Evolutionary conservation across 371 early-diverging fungal genomes (phyloP), one percentile per base, ranked within the genome.

Genomic region (Lichtheimia corymbifera): DNA sequence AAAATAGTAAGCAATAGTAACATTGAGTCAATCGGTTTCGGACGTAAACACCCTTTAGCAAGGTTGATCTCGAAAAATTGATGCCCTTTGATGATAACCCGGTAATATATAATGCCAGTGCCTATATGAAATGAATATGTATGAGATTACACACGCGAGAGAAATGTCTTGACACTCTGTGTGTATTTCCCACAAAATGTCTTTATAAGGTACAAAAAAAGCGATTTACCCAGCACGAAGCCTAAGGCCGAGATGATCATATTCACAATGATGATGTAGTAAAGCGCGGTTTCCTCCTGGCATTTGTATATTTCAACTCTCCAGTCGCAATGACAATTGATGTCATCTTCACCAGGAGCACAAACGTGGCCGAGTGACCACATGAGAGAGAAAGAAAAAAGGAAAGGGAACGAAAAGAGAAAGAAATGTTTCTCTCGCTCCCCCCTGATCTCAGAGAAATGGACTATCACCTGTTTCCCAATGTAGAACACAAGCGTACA

Each of bases 261-360:
- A 45, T 73, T 67, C 27, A 73, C 22, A 15, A 67, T 59, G 28
- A 67, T 59, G 27, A 73, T 58, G 25, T 67, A 54, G 22, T 45
- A 45, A 17, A 62, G 41, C 9, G 64, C 63, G 11, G 58, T 42
- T 13, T 54, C 49, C 41, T 66, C 70, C 54, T 62, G 61, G 24
- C 73, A 70, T 14, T 50, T 61, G 9, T 59, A 24, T 15, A 70
- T 62, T 3, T 62, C 63, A 2, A 73, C n/a, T 25, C 73, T 59
- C 73, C 73, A 73, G 56, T 73, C 73, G 41, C 70, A 70, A 27
- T 70, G 67, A 22, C 70, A 69, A 35, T 56, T 35, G 35, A 35
- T 35, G 35, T 35, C 6, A 35, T 35, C 35, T 11, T 35, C 35
- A 9, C 35, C 35, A 35, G 35, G 35, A 35, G 35, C 35, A 35